Base-by-base conservation (phyloP, 257 asterid genomes). In the Cinchona pubescens region DNA sequence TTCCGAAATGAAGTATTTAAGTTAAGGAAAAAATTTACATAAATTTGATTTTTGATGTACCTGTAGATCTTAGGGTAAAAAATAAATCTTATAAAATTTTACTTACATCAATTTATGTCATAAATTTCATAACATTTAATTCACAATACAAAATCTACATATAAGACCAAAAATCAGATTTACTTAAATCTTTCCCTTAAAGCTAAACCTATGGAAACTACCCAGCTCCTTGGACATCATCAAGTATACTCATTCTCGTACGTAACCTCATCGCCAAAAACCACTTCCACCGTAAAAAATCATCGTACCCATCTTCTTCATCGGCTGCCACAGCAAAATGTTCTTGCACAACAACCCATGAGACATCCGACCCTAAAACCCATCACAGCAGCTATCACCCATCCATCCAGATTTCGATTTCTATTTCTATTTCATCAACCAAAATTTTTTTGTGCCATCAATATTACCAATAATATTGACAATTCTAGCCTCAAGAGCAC, bases 321-420 rank as follows among this genome's bases (percentile, higher is more conserved):
- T n/a, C 56, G 1, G 18, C 67, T 15, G 32, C n/a, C 40, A 4
- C 32, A 9, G 4, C 29, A 29, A 40, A 55, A 78, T 64, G 77
- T 42, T 34, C 69, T 10, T 23, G 27, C 21, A 8, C 34, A 56
- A 32, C 43, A 30, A 19, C 82, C 83, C 74, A 51, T 86, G 59
- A 79, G 73, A 51, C 80, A 81, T 82, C 81, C 73, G 78, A 53
- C 80, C 72, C 79, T 84, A 62, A 69, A 83, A 67, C 81, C 85
- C 77, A 74, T 84, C 85, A 7, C 72, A 9, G 1, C 58, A 3
- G 13, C 32, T 12, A 19, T 76, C 30, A 53, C 25, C 27, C 69
- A 60, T 23, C 72, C 16, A 14, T 71, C 75, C 66, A 72, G 79
- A 73, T 79, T 77, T 73, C 75, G 3, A 27, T 56, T 56, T 16